A percentile compares a stretch with the other conserved stretches of the same genome.
These are phyloP conservation scores for Puccinia polysora DNA, from an alignment of 1,284 basidiomycete species.

Conservation along the genomic window DNA sequence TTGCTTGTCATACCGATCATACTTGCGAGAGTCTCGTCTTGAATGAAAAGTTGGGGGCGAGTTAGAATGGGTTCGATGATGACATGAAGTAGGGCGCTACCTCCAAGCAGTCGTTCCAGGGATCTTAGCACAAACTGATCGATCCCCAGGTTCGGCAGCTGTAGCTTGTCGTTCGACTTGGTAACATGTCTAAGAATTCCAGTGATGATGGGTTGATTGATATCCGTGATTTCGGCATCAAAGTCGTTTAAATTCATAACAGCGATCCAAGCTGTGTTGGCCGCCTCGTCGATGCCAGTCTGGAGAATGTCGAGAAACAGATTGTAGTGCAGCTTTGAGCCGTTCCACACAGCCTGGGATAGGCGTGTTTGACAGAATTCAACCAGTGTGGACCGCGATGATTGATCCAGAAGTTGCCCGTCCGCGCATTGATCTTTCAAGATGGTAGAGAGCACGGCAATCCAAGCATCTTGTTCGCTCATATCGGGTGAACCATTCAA, in stretches of 20 bases:
- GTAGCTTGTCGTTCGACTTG: constrained; percentile 11
- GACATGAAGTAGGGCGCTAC: neutral
- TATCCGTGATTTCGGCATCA: constrained; percentile 1
- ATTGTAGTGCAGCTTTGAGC: constrained; percentile 28
- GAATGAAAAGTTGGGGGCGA: constrained; percentile 35
- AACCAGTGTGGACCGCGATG: neutral
- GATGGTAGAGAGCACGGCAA: constrained; percentile 15
- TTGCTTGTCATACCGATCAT: constrained; percentile 3
- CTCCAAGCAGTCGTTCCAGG: neutral
- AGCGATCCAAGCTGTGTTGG: constrained; percentile 11
- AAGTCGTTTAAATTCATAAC: constrained; percentile 12
- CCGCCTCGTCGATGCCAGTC: neutral
- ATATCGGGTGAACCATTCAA: neutral
- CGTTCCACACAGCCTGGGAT: constrained; percentile 26
- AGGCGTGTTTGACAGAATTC: constrained; percentile 6
- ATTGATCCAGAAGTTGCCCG: constrained; percentile 1
- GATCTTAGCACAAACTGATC: constrained; percentile 24
- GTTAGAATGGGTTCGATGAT: constrained; percentile 25
- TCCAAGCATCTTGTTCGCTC: constrained; percentile 17
- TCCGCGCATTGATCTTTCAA: constrained; percentile 23
- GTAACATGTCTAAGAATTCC: neutral
- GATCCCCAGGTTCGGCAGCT: constrained; percentile 31
- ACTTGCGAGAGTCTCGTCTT: constrained; percentile 7
- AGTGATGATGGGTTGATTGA: constrained; percentile 10
- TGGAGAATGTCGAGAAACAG: constrained; percentile 33